These are phyloP conservation scores for Penicillium coprophilum DNA, from an alignment of 495 filamentous ascomycete species.

Conservation along the genomic window DNA sequence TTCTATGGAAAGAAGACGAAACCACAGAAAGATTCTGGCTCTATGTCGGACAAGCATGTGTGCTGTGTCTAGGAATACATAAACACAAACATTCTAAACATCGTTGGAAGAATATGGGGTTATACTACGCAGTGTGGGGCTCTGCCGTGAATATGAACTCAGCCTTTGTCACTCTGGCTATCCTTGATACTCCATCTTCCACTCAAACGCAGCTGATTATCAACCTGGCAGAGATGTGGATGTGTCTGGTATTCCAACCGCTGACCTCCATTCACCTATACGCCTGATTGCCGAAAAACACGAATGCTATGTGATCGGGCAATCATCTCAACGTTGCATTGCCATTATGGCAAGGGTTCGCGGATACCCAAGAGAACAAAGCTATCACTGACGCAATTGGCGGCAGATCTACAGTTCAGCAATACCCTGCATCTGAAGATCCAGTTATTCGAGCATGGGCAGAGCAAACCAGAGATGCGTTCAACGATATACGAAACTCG, in stretches of 20 bases:
- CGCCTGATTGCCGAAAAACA: slow-evolving; percentile 7
- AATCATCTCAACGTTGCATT: slow-evolving; percentile 17
- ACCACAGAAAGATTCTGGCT: neutral
- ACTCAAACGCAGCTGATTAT: slow-evolving; percentile 5
- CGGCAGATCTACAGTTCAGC: neutral
- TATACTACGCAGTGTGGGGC: slow-evolving; percentile 21
- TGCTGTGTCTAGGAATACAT: neutral
- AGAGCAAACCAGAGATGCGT: neutral
- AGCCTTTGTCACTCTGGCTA: slow-evolving; percentile 17
- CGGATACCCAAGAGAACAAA: neutral
- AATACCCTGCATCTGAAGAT: neutral
- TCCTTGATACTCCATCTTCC: neutral
- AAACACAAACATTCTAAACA: neutral
- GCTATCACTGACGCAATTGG: neutral
- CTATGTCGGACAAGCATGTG: neutral
- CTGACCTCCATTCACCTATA: slow-evolving; percentile 8
- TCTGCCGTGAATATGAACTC: slow-evolving; percentile 13
- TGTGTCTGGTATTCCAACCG: slow-evolving; percentile 15
- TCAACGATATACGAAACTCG: neutral
- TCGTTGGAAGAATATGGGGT: neutral
- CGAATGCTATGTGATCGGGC: slow-evolving; percentile 9
- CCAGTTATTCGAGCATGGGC: neutral
- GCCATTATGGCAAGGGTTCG: slow-evolving; percentile 14
- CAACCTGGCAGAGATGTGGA: slow-evolving; percentile 23
- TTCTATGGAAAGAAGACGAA: neutral